phyloP scores from a whole-genome alignment of 768 basidiomycete genomes.

The Mycena capillaripes region DNA sequence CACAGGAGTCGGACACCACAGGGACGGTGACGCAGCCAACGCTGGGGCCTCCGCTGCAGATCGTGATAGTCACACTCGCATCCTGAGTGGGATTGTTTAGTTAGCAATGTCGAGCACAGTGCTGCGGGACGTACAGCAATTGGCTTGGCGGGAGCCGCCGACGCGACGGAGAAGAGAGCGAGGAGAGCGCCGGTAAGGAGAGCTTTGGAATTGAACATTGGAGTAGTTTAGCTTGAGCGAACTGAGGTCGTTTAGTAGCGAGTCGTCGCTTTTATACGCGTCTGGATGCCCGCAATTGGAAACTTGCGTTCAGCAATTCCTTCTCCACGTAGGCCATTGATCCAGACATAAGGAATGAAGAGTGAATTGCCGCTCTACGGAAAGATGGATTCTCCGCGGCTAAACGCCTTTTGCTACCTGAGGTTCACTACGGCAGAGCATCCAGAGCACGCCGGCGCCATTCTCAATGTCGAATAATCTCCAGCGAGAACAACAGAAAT shows the following conservation, averaged over 20 bases:
- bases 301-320: too few relatives aligned
- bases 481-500: too few relatives aligned
- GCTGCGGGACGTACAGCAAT: neutral
- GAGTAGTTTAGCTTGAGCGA: neutral
- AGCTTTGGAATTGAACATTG: constrained; percentile 18
- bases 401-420: too few relatives aligned
- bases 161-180: neutral
- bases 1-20: neutral
- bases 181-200: constrained; percentile 3
- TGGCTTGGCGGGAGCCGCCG: neutral
- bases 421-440: too few relatives aligned
- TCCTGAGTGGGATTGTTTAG: neutral
- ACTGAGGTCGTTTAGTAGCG: neutral
- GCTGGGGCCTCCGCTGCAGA: neutral
- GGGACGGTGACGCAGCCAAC: neutral
- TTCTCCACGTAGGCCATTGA: too few relatives aligned
- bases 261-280: constrained; percentile 1
- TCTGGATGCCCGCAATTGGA: too few relatives aligned
- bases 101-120: neutral
- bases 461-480: too few relatives aligned
- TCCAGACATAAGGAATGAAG: too few relatives aligned
- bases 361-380: too few relatives aligned
- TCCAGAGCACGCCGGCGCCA: too few relatives aligned
- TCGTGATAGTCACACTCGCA: neutral
- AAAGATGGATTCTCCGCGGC: too few relatives aligned